Evolutionary conservation across 2,329 filamentous ascomycete species (phyloP).

Genomic region (Colletotrichum australisinense): DNA sequence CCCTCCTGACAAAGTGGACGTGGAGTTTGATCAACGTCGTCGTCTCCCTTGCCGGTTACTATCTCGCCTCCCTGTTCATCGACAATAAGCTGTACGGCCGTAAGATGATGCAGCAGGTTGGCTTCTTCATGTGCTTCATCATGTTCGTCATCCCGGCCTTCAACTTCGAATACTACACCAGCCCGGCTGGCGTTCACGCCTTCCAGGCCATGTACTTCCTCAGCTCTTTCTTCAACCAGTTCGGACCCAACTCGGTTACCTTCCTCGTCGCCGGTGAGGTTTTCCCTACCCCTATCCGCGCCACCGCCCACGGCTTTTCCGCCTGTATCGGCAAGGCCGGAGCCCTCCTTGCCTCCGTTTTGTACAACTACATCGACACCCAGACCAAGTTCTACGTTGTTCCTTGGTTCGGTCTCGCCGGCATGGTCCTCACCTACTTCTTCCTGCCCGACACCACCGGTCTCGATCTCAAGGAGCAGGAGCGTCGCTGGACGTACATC

Average conservation of each 20-base stretch:
- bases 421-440: conserved; percentile 83
- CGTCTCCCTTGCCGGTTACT: conserved; percentile 89
- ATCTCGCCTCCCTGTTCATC: conserved; percentile 87
- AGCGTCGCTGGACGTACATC: conserved; percentile 92
- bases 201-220: conserved; percentile 99
- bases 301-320: conserved; percentile 94
- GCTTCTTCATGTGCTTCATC: conserved; percentile 93
- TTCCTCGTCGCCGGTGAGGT: conserved; percentile 97
- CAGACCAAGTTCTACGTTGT: conserved; percentile 91
- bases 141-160: conserved; percentile 94
- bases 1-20: conserved; percentile 87
- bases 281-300: conserved; percentile 94
- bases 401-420: conserved; percentile 92
- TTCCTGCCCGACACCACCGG: conserved; percentile 98
- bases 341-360: conserved; percentile 84
- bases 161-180: conserved; percentile 86
- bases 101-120: conserved; percentile 95
- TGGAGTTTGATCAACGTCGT: conserved; percentile 94
- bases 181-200: conserved; percentile 76
- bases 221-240: conserved; percentile 99
- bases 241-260: conserved; percentile 94
- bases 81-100: conserved; percentile 97
- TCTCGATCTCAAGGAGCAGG: conserved; percentile 96
- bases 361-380: conserved; percentile 94
- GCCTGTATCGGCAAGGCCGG: conserved; percentile 91